phyloP scores from a whole-genome alignment of 345 rosid genomes.

The Acer negundo region DNA sequence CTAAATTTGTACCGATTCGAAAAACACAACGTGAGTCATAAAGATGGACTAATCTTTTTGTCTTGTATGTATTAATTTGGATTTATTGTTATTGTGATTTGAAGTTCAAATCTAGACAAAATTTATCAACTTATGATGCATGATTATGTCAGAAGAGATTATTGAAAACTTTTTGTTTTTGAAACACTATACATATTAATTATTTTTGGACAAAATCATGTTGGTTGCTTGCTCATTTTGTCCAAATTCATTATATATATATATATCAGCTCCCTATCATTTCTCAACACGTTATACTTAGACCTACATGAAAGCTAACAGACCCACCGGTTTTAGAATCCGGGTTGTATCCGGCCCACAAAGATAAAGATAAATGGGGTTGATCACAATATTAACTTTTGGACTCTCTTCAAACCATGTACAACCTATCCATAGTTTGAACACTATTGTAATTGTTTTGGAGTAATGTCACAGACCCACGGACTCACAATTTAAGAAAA shows the following conservation, averaged over 20 bases:
- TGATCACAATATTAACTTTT: background rate
- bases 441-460: too few species aligned
- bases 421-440: too few species aligned
- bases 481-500: too few species aligned
- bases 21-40: too few species aligned
- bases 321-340: background rate
- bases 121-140: background rate
- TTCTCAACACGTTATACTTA: background rate
- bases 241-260: background rate
- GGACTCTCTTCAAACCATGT: background rate
- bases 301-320: background rate
- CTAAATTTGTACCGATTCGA: too few species aligned
- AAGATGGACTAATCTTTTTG: background rate
- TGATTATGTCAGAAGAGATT: too few species aligned
- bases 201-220: background rate
- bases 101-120: background rate
- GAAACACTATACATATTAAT: background rate
- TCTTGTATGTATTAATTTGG: background rate
- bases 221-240: background rate
- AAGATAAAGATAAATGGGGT: background rate
- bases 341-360: background rate
- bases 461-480: too few species aligned
- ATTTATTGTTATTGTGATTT: background rate
- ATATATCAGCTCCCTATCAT: too few species aligned
- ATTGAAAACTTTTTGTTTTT: too few species aligned